Evolutionary conservation across 2,329 filamentous ascomycete genomes (phyloP).

Genomic region (Xenoacremonium recifei): DNA sequence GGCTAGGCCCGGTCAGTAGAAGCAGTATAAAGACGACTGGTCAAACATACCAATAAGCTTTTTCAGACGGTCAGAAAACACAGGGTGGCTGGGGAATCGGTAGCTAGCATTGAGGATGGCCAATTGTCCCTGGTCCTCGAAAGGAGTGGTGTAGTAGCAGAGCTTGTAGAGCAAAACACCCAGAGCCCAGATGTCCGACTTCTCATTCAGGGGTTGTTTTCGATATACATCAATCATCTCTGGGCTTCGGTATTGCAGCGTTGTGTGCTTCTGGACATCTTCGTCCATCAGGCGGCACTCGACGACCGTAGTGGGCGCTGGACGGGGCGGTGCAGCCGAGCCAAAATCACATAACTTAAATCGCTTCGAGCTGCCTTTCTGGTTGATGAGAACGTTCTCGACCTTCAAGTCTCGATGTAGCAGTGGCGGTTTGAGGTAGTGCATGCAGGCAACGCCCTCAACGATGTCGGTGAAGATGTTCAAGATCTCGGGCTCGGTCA

Average conservation of each 20-base stretch:
- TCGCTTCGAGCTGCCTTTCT: slow-evolving; percentile 60
- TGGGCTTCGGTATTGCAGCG: slow-evolving; percentile 93
- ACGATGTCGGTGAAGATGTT: slow-evolving; percentile 96
- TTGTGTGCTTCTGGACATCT: slow-evolving; percentile 95
- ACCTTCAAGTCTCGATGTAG: slow-evolving; percentile 96
- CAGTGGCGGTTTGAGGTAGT: slow-evolving; percentile 92
- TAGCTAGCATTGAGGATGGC: slow-evolving; percentile 95
- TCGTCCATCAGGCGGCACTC: slow-evolving; percentile 94
- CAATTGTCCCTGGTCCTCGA: slow-evolving; percentile 96
- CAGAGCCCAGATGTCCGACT: slow-evolving; percentile 97
- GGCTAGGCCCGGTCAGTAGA: slow-evolving; percentile 48
- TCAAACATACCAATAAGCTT: slow-evolving; percentile 70
- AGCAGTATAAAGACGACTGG: background rate
- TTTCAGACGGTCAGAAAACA: slow-evolving; percentile 88
- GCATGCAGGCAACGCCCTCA: slow-evolving; percentile 97
- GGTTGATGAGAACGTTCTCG: slow-evolving; percentile 91
- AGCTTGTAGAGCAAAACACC: slow-evolving; percentile 96
- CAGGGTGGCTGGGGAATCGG: slow-evolving; percentile 83
- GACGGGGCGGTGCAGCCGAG: slow-evolving; percentile 78
- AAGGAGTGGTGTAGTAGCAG: slow-evolving; percentile 98
- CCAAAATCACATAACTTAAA: slow-evolving; percentile 99
- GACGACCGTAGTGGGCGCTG: slow-evolving; percentile 79
- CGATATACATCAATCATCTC: slow-evolving; percentile 99
- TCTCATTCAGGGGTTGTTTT: slow-evolving; percentile 95
- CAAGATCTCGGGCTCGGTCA: slow-evolving; percentile 96